Conservation (phyloP, 257 asterid genomes). For the Linderniella brevidens region DNA sequence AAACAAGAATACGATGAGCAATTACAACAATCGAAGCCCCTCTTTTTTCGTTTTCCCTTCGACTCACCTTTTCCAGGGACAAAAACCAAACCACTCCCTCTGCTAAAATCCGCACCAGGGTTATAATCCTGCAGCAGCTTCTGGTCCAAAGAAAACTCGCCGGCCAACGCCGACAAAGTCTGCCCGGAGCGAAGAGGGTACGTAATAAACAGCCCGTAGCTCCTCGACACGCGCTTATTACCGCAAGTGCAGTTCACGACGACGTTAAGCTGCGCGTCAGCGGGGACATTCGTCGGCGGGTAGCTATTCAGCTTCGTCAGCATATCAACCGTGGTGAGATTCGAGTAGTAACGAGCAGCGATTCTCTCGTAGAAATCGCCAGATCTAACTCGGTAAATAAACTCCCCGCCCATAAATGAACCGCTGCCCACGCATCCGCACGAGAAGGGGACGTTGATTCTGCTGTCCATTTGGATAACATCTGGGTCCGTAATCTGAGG, state of each 20-base stretch:
- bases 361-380: constrained; percentile 22
- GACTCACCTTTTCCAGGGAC: constrained; percentile 65
- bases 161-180: constrained; percentile 32
- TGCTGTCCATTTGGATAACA: constrained; percentile 17
- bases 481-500: constrained; percentile 31
- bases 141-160: constrained; percentile 24
- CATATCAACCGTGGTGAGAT: constrained; percentile 29
- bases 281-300: constrained; percentile 31
- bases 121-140: constrained; percentile 39
- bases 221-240: constrained; percentile 21
- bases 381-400: constrained; percentile 17
- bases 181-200: constrained; percentile 53
- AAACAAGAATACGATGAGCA: background rate
- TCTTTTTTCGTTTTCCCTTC: background rate
- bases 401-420: constrained; percentile 33
- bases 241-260: constrained; percentile 88
- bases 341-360: constrained; percentile 28
- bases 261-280: constrained; percentile 27
- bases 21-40: background rate
- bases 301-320: constrained; percentile 27
- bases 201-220: constrained; percentile 62
- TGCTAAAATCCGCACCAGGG: constrained; percentile 30
- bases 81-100: constrained; percentile 38
- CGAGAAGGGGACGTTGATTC: constrained; percentile 46
- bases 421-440: constrained; percentile 45